Conservation (phyloP, 2,329 filamentous ascomycete genomes). For the Dactylella cylindrospora region DNA sequence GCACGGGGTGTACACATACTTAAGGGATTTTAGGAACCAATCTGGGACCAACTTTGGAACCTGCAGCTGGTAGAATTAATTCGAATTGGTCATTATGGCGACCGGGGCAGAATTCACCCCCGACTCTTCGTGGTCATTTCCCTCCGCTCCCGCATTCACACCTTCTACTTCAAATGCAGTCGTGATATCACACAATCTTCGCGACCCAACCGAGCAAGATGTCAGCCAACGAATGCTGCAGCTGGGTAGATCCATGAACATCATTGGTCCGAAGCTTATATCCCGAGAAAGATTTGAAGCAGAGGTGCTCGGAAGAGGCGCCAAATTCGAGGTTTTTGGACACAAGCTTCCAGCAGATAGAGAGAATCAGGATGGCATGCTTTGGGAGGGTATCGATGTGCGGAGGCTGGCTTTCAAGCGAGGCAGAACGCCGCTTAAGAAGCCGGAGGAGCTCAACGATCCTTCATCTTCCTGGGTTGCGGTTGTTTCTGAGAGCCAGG, state of each 20-base stretch:
- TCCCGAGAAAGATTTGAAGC: constrained; percentile 32
- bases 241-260: constrained; percentile 31
- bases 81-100: constrained; percentile 12
- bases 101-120: constrained; percentile 2
- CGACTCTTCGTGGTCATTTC: constrained; percentile 35
- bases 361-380: constrained; percentile 22
- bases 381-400: constrained; percentile 39
- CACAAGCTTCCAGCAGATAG: constrained; percentile 24
- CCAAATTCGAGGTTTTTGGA: constrained; percentile 35
- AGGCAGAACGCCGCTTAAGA: constrained; percentile 28
- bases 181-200: constrained; percentile 10
- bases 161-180: constrained; percentile 25
- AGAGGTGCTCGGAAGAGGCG: constrained; percentile 22
- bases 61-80: too few relatives aligned
- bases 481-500: constrained; percentile 39
- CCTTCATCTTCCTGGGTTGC: constrained; percentile 35
- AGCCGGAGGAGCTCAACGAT: constrained; percentile 21
- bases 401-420: constrained; percentile 32
- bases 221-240: constrained; percentile 41
- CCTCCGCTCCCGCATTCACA: constrained; percentile 20
- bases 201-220: constrained; percentile 26
- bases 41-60: too few relatives aligned
- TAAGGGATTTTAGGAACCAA: too few relatives aligned
- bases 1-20: too few relatives aligned
- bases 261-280: constrained; percentile 39